Evolutionary conservation across 2,329 filamentous ascomycete species (phyloP).

Genomic region (Mariannaea sp.): DNA sequence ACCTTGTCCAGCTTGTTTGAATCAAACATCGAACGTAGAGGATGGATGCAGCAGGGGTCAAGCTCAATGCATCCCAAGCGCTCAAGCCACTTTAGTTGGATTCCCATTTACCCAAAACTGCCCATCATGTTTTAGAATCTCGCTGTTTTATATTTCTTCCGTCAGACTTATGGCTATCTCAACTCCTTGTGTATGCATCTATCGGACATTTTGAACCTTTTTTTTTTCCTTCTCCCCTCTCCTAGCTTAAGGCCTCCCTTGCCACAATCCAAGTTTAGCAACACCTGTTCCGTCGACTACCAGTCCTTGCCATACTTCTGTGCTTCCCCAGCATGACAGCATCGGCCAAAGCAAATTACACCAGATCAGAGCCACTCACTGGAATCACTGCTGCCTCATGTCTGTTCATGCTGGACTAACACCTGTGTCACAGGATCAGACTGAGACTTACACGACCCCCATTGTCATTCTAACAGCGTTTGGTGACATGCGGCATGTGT

Average conservation of each 20-base stretch:
- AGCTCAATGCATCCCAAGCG: constrained; percentile 17
- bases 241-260: not conserved
- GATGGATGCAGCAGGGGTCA: constrained; percentile 14
- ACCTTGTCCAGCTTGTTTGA: constrained; percentile 9
- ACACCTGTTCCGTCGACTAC: too few species aligned
- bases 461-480: constrained; percentile 1
- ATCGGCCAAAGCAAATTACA: constrained; percentile 4
- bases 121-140: constrained; percentile 23
- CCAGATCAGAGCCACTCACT: constrained; percentile 1
- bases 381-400: not conserved
- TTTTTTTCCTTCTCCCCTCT: too few species aligned
- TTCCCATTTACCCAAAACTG: constrained; percentile 22
- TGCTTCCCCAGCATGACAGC: too few species aligned
- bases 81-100: not conserved
- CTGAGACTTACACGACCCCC: constrained; percentile 8
- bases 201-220: not conserved
- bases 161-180: constrained; percentile 25
- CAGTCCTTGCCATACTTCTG: too few species aligned
- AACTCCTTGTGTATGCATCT: not conserved
- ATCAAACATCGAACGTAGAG: not conserved
- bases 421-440: constrained; percentile 6
- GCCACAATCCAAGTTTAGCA: constrained; percentile 1
- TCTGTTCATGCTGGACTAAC: not conserved
- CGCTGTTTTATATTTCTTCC: constrained; percentile 11
- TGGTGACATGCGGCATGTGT: not conserved